These are phyloP conservation scores for Deuterostichococcus epilithicus DNA, from an alignment of 139 green algal genomes.

Conservation along the genomic window DNA sequence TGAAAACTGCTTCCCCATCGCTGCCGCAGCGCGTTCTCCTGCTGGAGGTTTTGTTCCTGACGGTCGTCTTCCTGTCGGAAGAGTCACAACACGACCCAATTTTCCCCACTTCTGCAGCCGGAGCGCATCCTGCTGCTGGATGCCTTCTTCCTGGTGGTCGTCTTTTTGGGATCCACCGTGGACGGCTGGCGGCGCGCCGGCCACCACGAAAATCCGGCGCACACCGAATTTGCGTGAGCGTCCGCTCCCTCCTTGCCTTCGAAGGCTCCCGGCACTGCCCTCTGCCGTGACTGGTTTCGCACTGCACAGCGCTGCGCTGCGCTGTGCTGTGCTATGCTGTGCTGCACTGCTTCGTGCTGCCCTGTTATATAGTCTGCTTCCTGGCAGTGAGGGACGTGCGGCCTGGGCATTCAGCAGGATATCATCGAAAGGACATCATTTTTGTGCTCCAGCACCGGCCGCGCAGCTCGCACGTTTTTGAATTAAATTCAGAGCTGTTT, in stretches of 20 bases:
- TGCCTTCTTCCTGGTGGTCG: conserved; percentile 48
- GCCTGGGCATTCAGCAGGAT: no score
- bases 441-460: no score
- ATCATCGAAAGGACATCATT: no score
- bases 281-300: no score
- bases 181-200: conserved; percentile 86
- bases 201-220: conserved; percentile 82
- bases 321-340: no score
- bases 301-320: no score
- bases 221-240: conserved; percentile 71
- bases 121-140: conserved; percentile 57
- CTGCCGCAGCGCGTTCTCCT: conserved; percentile 46
- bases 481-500: not conserved
- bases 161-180: conserved; percentile 73
- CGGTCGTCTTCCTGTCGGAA: conserved; percentile 38
- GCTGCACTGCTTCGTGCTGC: no score
- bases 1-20: no score
- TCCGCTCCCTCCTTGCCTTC: not conserved
- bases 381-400: no score
- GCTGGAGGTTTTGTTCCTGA: conserved; percentile 48
- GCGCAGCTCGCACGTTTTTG: no score
- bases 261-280: no score
- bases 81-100: conserved; percentile 42
- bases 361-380: no score
- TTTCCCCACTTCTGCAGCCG: conserved; percentile 35